Evolutionary conservation across 345 rosid species (phyloP), one percentile per base, ranked within the genome.

Genomic region (Hibiscus trionum): DNA sequence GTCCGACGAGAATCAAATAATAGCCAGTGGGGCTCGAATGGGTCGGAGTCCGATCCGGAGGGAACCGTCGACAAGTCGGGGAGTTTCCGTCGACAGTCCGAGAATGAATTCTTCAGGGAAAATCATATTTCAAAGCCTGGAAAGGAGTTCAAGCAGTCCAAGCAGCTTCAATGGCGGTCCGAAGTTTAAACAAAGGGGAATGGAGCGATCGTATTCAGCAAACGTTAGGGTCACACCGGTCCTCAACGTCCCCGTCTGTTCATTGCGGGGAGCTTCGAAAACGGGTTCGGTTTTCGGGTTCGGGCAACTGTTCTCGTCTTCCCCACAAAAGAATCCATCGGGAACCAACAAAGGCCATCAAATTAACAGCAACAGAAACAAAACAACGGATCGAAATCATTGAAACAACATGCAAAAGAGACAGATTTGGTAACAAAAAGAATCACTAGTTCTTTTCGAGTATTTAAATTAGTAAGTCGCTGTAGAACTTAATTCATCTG

Each of bases 111-210:
- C 99, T 0, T 95, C 97, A 5, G 99, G 99, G 52, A 95, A 93
- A 71, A 86, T 95, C 35, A 93, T 95, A 73, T 95, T 92, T 73
- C 94, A 95, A 74, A 86, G 90, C 79, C 75, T 95, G 73, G 98
- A 87, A 82, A 85, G 99, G 81, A 95, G 99, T 70, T 90, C 98
- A 0, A 95, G 99, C 70, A 95, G 98, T 79, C 99, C 99, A 5
- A 90, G 99, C 52, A 90, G 88, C 76, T 92, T 92, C 79, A 93
- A 91, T 10, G 97, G 98, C 15, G 97, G 97, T 6, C 93, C 93
- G 1, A 89, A 88, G 53, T 74, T 73, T 73, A 90, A 90, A 73
- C 89, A 88, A 67, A 83, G 91, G 69, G 97, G 97, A 2, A 85
- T 95, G 90, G 98, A 90, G 80, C 82, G 98, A 77, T 95, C 97